Evolutionary conservation across 2,329 filamentous ascomycete species (phyloP), one percentile per base, ranked within the genome.

Genomic region (Coniochaeta pulveracea): DNA sequence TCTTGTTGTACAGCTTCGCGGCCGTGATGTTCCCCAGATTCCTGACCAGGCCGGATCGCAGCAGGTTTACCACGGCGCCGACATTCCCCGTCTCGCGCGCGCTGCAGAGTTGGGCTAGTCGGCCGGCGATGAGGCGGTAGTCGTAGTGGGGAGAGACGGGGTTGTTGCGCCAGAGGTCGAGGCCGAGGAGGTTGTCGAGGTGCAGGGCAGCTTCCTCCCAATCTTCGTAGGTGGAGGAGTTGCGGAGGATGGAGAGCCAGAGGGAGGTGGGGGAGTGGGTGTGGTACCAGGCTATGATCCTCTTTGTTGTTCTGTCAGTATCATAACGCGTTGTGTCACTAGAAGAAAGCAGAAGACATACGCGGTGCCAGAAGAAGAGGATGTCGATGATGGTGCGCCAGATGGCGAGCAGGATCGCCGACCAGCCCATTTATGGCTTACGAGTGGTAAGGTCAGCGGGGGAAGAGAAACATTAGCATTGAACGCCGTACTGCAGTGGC

Each of bases 11-110:
- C 1, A 95, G 64, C 41, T 77, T 77, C 3, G 84, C 76, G 2
- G 80, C 73, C 1, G 84, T 85, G 45, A 95, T 93, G 51, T 93
- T 93, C 37, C 85, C 88, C n/a, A 93, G 64, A 48, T 95, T 94
- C 22, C 88, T 76, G 19, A 93, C 72, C 12, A 81, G 64, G 3
- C 76, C 85, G 10, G 84, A 85, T 17, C 85, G 79, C 24, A 94
- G 66, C 12, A 93, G 68, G 49, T 86, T 86, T 38, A 86, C 76
- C 6, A 94, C 64, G 11, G 73, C 71, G 36, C 85, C 66, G 26
- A 88, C 69, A 52, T 93, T 33, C 19, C 21, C 30, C 5, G 12
- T 15, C 12, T 33, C 30, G 19, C 80, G 72, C 5, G 80, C 79
- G 31, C 69, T 65, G 40, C 78, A 71, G 37, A 93, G 72, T 25